A percentile compares a stretch with the other conserved stretches of the same genome.
phyloP scores from a whole-genome alignment of 352 stramenopile genomes.

The Pythium pyrilobum region DNA sequence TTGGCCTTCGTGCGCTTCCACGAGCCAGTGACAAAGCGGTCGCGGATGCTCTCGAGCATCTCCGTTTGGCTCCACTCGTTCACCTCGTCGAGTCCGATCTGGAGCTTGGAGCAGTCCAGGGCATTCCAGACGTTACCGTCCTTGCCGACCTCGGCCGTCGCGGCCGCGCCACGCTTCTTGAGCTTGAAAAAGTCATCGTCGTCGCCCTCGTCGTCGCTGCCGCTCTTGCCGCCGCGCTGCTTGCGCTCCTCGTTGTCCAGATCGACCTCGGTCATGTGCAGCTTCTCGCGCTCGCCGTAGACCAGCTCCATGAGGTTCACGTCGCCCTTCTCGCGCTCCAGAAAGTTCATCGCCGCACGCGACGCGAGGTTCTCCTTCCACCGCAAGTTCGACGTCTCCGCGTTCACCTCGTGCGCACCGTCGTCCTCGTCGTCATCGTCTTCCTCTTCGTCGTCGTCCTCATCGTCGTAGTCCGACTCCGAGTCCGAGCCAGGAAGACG shows the following conservation, averaged over 20 bases:
- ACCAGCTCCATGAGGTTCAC: conserved; percentile 91
- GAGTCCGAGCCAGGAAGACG: conserved; percentile 28
- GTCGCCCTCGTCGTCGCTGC: conserved; percentile 45
- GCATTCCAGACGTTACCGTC: conserved; percentile 66
- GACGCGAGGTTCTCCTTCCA: conserved; percentile 88
- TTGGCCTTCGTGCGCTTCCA: conserved; percentile 78
- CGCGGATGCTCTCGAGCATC: conserved; percentile 71
- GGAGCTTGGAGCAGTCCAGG: conserved; percentile 78
- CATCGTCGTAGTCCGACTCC: conserved; percentile 40
- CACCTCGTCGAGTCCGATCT: conserved; percentile 55
- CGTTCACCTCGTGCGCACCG: conserved; percentile 24
- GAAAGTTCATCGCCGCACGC: conserved; percentile 78
- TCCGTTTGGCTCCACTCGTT: conserved; percentile 76
- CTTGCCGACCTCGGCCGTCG: conserved; percentile 25
- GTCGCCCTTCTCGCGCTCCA: conserved; percentile 73
- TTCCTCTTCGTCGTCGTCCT: conserved; percentile 43
- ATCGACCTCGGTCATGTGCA: conserved; percentile 76
- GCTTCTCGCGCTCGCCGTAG: conserved; percentile 81
- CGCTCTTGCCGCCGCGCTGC: conserved; percentile 20
- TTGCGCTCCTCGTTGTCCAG: conserved; percentile 46
- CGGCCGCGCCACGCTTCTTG: conserved; percentile 39
- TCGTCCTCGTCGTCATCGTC: conserved; percentile 38
- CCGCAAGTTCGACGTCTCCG: conserved; percentile 60
- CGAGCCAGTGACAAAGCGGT: conserved; percentile 97
- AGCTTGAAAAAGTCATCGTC: conserved; percentile 74